These are phyloP conservation scores for Venturia effusa DNA, from an alignment of 2,329 filamentous ascomycete genomes.

Conservation along the genomic window DNA sequence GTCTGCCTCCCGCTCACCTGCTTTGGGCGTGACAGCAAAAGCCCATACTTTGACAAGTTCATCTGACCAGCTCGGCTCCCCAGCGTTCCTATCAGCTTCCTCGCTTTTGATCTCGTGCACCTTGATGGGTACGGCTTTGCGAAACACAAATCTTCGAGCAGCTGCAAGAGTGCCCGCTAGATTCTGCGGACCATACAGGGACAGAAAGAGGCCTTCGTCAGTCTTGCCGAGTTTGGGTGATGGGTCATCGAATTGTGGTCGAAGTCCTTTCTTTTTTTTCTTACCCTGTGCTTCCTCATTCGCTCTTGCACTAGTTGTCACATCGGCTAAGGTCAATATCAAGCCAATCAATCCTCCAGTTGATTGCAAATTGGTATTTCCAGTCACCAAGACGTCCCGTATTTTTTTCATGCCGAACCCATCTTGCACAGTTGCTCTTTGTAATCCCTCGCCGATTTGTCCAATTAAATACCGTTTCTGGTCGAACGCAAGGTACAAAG, in stretches of 20 bases:
- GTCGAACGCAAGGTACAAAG: slow-evolving; percentile 68
- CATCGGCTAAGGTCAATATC: slow-evolving; percentile 73
- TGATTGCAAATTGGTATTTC: slow-evolving; percentile 62
- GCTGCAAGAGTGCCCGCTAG: slow-evolving; percentile 73
- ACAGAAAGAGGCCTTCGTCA: slow-evolving; percentile 10
- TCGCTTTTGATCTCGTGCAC: slow-evolving; percentile 51
- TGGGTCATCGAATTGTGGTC: background rate
- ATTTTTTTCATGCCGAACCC: slow-evolving; percentile 54
- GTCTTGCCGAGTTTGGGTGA: background rate
- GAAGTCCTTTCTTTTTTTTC: background rate
- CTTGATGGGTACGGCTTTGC: slow-evolving; percentile 66
- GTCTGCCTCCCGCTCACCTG: background rate
- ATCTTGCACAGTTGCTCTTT: slow-evolving; percentile 62
- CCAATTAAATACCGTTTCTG: slow-evolving; percentile 79
- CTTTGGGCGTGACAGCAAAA: slow-evolving; percentile 45
- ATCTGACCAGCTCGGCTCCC: slow-evolving; percentile 61
- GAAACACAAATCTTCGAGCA: slow-evolving; percentile 72
- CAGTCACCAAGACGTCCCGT: slow-evolving; percentile 73
- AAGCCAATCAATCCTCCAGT: slow-evolving; percentile 76
- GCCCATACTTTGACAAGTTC: slow-evolving; percentile 76
- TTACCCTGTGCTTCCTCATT: background rate
- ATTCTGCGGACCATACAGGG: slow-evolving; percentile 65
- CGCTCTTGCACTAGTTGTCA: slow-evolving; percentile 35
- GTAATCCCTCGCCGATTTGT: slow-evolving; percentile 70
- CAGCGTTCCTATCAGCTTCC: slow-evolving; percentile 23